Base-by-base conservation (phyloP, 192 early-diverging fungal genomes). In the Anaeromyces robustus region DNA sequence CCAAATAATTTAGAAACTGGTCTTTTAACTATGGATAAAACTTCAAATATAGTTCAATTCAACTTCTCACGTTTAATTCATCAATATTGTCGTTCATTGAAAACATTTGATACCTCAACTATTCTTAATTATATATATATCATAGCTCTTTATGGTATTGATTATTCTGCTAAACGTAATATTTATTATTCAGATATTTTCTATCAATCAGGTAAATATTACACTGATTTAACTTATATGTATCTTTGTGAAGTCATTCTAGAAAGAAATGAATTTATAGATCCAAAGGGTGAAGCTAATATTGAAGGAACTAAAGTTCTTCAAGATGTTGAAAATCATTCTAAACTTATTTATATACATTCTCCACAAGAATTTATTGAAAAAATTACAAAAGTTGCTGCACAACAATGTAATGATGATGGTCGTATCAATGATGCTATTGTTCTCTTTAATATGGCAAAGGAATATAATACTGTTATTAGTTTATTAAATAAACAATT, bases 401-500 rank as follows among this genome's bases (percentile, higher is more conserved):
- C 95, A 4, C 87, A 92, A 81, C 86, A 90, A 34, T 92, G 91
- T 79, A 92, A 90, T 43, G 86, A 89, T 41, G 89, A 92, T 78
- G 80, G 80, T 26, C 87, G 88, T 4, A 87, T 94, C 43, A 87
- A 85, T 26, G 94, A 96, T 82, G 92, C 94, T 2, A 89, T 96
- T 30, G 82, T 92, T 81, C 84, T 97, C 39, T 94, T 92, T 81
- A 89, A 95, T 82, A 87, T 96, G 39, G 93, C 91, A 6, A 89
- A 90, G 83, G 91, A 93, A 78, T 91, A 90, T 82, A 92, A 93
- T 85, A 87, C 88, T 16, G 95, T 95, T 29, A 85, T 96, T 16
- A 87, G 86, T 29, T 87, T 95, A 16, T 81, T 95, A 81, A 88
- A 89, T 81, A 87, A 88, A 79, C 90, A 93, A 83, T 82, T 95